Evolutionary conservation across 495 filamentous ascomycete species (phyloP), one percentile per base, ranked within the genome.

Genomic region (Filosporella fistucella): DNA sequence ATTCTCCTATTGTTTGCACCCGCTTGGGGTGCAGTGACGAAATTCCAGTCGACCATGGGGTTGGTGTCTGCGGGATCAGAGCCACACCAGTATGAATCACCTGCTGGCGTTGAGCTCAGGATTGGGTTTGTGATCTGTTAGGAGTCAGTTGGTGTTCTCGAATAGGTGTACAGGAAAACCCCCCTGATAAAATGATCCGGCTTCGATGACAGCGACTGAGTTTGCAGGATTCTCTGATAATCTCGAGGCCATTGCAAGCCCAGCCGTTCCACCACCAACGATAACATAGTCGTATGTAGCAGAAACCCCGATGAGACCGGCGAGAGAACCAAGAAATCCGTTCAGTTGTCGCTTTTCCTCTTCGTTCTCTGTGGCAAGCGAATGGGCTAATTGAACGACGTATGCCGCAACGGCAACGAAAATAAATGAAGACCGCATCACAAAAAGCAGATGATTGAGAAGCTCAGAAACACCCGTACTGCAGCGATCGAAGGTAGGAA

Each of bases 301-400:
- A 38, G 35, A 38, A 5, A 38, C 23, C 9, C 35, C 35, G 13
- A 38, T 21, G 18, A 38, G 85, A 38, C 89, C 89, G 5, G 88
- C 88, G 22, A 38, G 23, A 3, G 89, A 91, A 56, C 89, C 89
- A 42, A 86, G 89, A 47, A 38, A 21, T 10, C 35, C 35, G 23
- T 38, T 38, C 8, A 38, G 23, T 38, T 38, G 35, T 3, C 35
- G 35, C 17, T 21, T 38, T 21, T 38, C 35, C 20, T 38, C 23
- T 21, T 38, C 9, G n/a, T n/a, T n/a, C n/a, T n/a, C n/a, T n/a
- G n/a, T n/a, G n/a, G n/a, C n/a, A n/a, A n/a, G n/a, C n/a, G n/a
- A n/a, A n/a, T n/a, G n/a, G n/a, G n/a, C n/a, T n/a, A n/a, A n/a
- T n/a, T n/a, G n/a, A n/a, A n/a, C n/a, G n/a, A n/a, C n/a, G n/a